Evolutionary conservation across 2,329 filamentous ascomycete species (phyloP).

Genomic region (Seiridium cupressi): DNA sequence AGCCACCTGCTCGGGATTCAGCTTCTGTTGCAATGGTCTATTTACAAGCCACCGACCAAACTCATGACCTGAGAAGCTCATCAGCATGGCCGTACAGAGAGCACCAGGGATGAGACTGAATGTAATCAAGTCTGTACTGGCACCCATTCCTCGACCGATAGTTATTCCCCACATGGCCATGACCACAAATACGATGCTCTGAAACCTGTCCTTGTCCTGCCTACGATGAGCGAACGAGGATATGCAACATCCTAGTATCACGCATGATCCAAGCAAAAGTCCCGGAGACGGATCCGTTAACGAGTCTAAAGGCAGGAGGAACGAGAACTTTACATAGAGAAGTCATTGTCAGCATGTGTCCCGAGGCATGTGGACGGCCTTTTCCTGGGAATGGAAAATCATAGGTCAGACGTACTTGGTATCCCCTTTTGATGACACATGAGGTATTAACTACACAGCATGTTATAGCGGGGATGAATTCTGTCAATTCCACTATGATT

Average conservation of each 20-base stretch:
- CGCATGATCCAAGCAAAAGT: conserved; percentile 20
- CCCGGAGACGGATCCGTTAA: conserved; percentile 14
- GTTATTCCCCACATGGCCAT: conserved; percentile 19
- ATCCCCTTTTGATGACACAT: conserved; percentile 12
- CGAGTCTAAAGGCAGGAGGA: conserved; percentile 10
- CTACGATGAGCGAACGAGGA: conserved; percentile 22
- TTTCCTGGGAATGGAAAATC: neutral
- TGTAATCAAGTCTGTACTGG: conserved; percentile 17
- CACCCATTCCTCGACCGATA: conserved; percentile 17
- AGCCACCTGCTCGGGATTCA: neutral
- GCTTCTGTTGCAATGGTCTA: neutral
- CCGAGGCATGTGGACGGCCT: neutral
- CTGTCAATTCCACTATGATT: conserved; percentile 15
- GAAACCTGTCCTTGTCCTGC: conserved; percentile 19
- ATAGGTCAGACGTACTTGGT: conserved; percentile 2
- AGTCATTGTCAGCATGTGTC: neutral
- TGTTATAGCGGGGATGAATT: conserved; percentile 17
- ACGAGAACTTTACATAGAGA: neutral
- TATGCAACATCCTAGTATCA: conserved; percentile 23
- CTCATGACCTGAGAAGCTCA: conserved; percentile 19
- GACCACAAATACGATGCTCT: conserved; percentile 17
- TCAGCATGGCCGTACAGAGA: conserved; percentile 20
- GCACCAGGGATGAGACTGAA: conserved; percentile 23
- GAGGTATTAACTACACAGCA: conserved; percentile 21
- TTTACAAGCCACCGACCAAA: neutral